Base-by-base conservation (phyloP, 1,284 basidiomycete species). In the Trametes pubescens region DNA sequence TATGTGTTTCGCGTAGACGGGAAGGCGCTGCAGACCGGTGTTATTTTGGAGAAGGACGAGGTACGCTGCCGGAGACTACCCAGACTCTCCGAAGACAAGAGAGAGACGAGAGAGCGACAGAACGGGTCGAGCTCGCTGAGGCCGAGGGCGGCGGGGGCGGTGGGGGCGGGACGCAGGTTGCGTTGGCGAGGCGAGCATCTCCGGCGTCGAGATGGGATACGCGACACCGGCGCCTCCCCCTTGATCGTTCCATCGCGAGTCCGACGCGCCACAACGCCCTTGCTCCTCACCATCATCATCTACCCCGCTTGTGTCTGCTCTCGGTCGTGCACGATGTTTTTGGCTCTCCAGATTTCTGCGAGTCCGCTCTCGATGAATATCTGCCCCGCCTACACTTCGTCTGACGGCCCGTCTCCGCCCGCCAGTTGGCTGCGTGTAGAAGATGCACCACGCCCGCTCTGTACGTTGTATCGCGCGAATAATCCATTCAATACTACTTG, bases 221-320 rank as follows among this genome's bases (percentile, higher is more conserved):
- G 35, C 58, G 60, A 51, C 44, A 49, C 21, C 52, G 51, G 67
- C 53, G 53, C 18, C 48, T 61, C 21, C 24, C 8, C 16, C 11
- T 13, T n/a, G 10, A 29, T 14, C 44, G 11, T 35, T 32, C 55
- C 59, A 56, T 43, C 53, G 29, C 13, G 35, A 51, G 32, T 47
- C 46, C 53, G n/a, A n/a, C n/a, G 57, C 67, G 67, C 67, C 67
- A 68, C 67, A 55, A 66, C 47, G 64, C 62, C 51, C 47, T 47
- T 46, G 57, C 53, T 48, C 59, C 59, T 56, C 51, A 51, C 61
- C 34, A 59, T 32, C 44, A 54, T 34, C 49, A 52, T 52, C 57
- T 11, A 24, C 48, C 46, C 46, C 46, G 10, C 11, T 32, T 32
- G 29, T 32, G 29, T 32, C 29, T 32, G 29, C 29, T 32, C 29